A percentile compares a stretch with the other conserved stretches of the same genome.
phyloP scores from a whole-genome alignment of 2,329 filamentous ascomycete genomes.

The Fusarium pseudocircinatum region DNA sequence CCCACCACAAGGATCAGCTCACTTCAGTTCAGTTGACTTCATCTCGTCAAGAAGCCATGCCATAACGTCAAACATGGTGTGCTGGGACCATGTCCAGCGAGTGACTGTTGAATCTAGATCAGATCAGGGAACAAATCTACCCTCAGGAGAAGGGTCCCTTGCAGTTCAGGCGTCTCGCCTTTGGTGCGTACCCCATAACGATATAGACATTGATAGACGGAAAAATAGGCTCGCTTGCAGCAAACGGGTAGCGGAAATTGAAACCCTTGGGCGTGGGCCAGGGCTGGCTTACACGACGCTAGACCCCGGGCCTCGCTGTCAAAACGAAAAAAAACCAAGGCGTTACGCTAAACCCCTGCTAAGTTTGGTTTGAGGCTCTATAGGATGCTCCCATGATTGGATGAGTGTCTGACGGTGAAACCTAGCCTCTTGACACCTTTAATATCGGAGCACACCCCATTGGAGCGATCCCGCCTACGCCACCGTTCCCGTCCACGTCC shows the following conservation, averaged over 20 bases:
- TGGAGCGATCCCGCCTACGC: background rate
- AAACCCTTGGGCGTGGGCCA: conserved; percentile 5
- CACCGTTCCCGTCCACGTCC: background rate
- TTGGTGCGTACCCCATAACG: conserved; percentile 18
- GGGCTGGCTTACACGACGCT: conserved; percentile 1
- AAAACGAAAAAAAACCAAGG: conserved; percentile 2
- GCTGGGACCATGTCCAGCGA: conserved; percentile 10
- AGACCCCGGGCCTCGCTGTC: conserved; percentile 10
- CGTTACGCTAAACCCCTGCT: conserved; percentile 8
- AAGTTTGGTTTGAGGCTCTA: conserved; percentile 36
- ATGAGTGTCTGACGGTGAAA: conserved; percentile 22
- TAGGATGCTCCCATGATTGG: conserved; percentile 22
- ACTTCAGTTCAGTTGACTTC: background rate
- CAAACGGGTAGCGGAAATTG: conserved; percentile 23
- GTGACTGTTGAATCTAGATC: conserved; percentile 25
- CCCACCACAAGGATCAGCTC: background rate
- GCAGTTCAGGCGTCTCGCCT: conserved; percentile 13
- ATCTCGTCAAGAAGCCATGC: conserved; percentile 16
- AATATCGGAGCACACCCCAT: conserved; percentile 33
- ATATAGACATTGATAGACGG: conserved; percentile 33
- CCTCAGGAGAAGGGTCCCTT: conserved; percentile 1
- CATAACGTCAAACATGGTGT: conserved; percentile 23
- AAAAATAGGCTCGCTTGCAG: conserved; percentile 24
- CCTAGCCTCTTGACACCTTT: conserved; percentile 16
- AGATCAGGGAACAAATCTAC: conserved; percentile 7